Evolutionary conservation across 148 eudicot genomes (phyloP).

Genomic region (Cornus florida): DNA sequence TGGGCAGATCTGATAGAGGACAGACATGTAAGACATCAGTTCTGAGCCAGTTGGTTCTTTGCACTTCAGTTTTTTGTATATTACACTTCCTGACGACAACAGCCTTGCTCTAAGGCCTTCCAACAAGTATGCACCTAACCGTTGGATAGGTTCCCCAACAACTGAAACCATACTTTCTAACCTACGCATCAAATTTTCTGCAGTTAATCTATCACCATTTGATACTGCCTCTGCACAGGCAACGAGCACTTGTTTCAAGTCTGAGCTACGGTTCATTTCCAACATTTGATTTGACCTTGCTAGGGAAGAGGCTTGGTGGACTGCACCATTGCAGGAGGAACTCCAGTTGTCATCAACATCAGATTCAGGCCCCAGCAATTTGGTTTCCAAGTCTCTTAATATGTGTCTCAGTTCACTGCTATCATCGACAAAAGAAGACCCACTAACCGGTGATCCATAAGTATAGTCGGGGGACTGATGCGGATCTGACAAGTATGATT

Average conservation of each 20-base stretch:
- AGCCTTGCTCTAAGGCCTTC: constrained; percentile 83
- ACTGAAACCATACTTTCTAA: constrained; percentile 72
- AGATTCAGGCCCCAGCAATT: constrained; percentile 63
- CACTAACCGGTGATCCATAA: constrained; percentile 74
- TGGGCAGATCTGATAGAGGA: constrained; percentile 67
- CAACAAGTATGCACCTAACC: constrained; percentile 82
- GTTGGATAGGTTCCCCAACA: constrained; percentile 67
- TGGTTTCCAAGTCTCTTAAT: constrained; percentile 48
- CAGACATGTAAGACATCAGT: constrained; percentile 73
- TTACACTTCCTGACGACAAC: constrained; percentile 60
- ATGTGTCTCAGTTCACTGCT: constrained; percentile 37
- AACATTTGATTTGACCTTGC: constrained; percentile 30
- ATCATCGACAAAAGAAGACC: constrained; percentile 58
- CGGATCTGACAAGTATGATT: constrained; percentile 59
- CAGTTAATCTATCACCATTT: constrained; percentile 38
- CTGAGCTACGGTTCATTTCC: constrained; percentile 48
- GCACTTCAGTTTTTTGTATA: constrained; percentile 78
- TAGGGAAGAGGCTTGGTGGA: constrained; percentile 23
- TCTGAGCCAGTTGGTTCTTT: constrained; percentile 72
- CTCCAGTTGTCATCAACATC: constrained; percentile 38
- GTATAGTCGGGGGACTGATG: constrained; percentile 58
- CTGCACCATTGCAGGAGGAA: constrained; percentile 38
- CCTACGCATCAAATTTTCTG: constrained; percentile 43
- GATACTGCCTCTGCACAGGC: constrained; percentile 65
- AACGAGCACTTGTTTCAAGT: constrained; percentile 56